These are phyloP conservation scores for Phytophthora melonis DNA, from an alignment of 352 stramenopile genomes.

Conservation along the genomic window DNA sequence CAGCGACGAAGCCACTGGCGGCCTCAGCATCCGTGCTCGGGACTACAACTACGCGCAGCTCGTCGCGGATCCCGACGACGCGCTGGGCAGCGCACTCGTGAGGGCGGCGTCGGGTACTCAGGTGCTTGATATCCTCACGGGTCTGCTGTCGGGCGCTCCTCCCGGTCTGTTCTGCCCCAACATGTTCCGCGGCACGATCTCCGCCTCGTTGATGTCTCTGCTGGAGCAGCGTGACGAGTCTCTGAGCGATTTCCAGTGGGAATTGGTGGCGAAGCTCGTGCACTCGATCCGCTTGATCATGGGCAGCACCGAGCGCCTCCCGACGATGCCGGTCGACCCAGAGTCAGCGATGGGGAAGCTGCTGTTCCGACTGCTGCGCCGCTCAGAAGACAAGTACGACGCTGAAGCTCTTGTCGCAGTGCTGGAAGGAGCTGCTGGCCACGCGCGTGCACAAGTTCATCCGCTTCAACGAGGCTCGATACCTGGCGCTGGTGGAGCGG, in stretches of 20 bases:
- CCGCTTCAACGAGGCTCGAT: conserved; percentile 59
- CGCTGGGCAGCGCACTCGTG: conserved; percentile 53
- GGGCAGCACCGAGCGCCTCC: conserved; percentile 17
- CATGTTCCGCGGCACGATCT: conserved; percentile 74
- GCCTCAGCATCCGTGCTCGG: conserved; percentile 50
- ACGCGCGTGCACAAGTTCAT: conserved; percentile 59
- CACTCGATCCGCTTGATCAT: conserved; percentile 65
- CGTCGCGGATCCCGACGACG: conserved; percentile 57
- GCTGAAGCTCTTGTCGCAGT: conserved; percentile 32
- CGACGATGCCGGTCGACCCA: conserved; percentile 41
- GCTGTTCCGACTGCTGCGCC: conserved; percentile 62
- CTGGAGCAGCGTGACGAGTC: conserved; percentile 37
- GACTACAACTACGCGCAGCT: conserved; percentile 80
- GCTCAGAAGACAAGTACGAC: conserved; percentile 24
- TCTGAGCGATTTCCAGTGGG: conserved; percentile 63
- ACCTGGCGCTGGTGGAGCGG: conserved; percentile 52
- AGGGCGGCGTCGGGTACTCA: conserved; percentile 64
- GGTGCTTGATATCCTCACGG: conserved; percentile 75
- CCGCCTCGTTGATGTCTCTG: conserved; percentile 58
- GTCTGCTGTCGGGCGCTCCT: conserved; percentile 58
- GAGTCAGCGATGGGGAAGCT: conserved; percentile 64
- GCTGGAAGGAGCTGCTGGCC: conserved; percentile 63
- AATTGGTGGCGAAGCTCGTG: conserved; percentile 56
- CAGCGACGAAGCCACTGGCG: conserved; percentile 42
- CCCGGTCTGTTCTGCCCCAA: conserved; percentile 68